A percentile compares a stretch with the other conserved stretches of the same genome.
Conservation (phyloP, 179 eudicot species). For the Spergularia azorica region DNA sequence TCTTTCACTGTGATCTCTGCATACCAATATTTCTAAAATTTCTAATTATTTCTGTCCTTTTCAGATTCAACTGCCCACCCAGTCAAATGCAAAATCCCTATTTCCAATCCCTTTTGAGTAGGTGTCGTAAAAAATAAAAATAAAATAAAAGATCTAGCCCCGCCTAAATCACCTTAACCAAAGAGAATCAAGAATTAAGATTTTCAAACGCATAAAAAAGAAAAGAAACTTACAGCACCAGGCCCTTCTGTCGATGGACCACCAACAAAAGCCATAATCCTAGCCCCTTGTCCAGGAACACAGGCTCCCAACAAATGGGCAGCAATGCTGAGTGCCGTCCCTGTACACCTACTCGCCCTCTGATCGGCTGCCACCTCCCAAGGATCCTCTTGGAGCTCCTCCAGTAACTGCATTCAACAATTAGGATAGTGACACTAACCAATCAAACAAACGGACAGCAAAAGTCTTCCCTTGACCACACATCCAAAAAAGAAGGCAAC, state of each 20-base stretch:
- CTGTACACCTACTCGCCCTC: constrained; percentile 87
- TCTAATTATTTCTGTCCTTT: no score
- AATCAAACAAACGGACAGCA: constrained; percentile 14
- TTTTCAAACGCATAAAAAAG: neutral
- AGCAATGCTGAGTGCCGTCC: constrained; percentile 79
- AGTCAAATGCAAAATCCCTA: no score
- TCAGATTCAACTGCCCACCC: no score
- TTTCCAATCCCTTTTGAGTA: no score
- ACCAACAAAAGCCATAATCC: constrained; percentile 91
- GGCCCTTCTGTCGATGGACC: constrained; percentile 97
- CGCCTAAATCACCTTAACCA: neutral
- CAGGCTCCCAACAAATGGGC: constrained; percentile 91
- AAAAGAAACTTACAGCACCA: constrained; percentile 75
- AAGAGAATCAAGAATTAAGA: neutral
- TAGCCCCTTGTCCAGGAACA: constrained; percentile 89
- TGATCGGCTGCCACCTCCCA: constrained; percentile 84
- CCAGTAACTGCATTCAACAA: constrained; percentile 56
- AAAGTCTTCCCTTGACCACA: neutral
- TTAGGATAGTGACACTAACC: constrained; percentile 9
- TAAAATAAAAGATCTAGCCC: neutral
- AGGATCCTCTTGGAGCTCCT: constrained; percentile 97
- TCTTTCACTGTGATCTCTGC: no score
- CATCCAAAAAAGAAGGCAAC: neutral
- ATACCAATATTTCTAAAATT: no score
- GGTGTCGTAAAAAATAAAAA: no score